Conservation (phyloP, 495 filamentous ascomycete genomes). For the Aspergillus conjunctus region DNA sequence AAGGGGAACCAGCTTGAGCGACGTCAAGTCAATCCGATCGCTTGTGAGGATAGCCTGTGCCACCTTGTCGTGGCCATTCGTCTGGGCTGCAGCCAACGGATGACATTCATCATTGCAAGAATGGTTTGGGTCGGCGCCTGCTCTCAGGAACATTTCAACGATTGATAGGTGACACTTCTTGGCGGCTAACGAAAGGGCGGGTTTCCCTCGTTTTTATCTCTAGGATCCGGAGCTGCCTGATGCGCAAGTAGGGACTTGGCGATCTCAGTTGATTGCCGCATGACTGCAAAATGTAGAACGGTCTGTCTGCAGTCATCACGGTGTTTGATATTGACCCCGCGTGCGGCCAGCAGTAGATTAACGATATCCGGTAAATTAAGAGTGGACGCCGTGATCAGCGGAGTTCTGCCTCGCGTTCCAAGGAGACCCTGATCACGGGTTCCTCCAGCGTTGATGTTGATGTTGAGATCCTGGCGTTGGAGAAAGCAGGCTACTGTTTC, state of each 20-base stretch:
- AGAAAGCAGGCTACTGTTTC: background rate
- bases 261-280: background rate
- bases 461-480: background rate
- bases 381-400: background rate
- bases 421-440: background rate
- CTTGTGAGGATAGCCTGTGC: background rate
- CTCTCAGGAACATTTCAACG: background rate
- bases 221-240: background rate
- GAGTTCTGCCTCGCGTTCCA: background rate
- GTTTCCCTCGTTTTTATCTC: background rate
- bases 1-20: background rate
- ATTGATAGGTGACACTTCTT: background rate
- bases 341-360: background rate
- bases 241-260: background rate
- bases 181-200: background rate
- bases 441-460: background rate
- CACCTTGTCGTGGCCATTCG: background rate
- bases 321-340: background rate
- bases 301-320: background rate
- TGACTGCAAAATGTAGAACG: background rate
- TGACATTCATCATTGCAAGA: background rate
- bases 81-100: background rate
- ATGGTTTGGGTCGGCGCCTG: background rate
- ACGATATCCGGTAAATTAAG: background rate
- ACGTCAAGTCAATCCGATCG: background rate